Conservation (phyloP, 2,329 filamentous ascomycete species). For the Magnaporthiopsis incrustans region DNA sequence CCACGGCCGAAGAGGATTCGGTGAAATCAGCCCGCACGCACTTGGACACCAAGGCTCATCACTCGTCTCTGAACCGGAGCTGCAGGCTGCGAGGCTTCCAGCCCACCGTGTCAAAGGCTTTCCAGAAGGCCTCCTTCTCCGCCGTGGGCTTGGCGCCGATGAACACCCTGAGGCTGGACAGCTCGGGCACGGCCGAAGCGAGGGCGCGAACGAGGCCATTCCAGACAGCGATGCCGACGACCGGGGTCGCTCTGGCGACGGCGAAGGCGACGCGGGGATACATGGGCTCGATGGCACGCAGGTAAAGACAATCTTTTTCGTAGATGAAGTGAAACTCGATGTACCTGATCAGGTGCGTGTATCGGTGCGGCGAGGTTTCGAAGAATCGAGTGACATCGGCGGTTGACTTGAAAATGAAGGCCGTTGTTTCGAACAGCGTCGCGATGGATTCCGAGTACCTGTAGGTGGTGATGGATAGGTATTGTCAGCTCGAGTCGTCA, state of each 20-base stretch:
- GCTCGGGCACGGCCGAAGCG: slow-evolving; percentile 1
- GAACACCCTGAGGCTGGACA: not conserved
- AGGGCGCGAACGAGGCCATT: slow-evolving; percentile 2
- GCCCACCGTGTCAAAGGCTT: slow-evolving; percentile 1
- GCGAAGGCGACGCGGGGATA: slow-evolving; percentile 3
- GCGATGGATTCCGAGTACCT: slow-evolving; percentile 7
- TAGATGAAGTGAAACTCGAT: slow-evolving; percentile 7
- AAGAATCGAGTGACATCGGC: slow-evolving; percentile 1
- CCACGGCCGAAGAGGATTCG: not conserved
- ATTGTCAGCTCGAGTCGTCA: not conserved
- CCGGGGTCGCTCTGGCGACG: not conserved
- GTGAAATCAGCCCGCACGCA: not conserved
- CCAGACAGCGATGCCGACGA: slow-evolving; percentile 6
- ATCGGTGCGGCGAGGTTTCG: not conserved
- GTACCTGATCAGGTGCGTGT: not conserved
- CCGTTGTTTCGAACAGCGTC: slow-evolving; percentile 5
- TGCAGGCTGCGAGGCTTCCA: slow-evolving; percentile 2
- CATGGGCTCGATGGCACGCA: not conserved
- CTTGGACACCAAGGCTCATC: not conserved
- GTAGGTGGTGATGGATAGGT: not conserved
- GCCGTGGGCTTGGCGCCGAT: not conserved
- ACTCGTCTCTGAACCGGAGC: not conserved
- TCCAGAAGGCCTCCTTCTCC: not conserved
- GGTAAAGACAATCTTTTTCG: slow-evolving; percentile 5
- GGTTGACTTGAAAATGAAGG: slow-evolving; percentile 4